Percentiles rank a stretch among this genome's conserved stretches.
Evolutionary conservation across 176 grass and related monocot genomes (phyloP).

Genomic region (Chrysopogon serrulatus): DNA sequence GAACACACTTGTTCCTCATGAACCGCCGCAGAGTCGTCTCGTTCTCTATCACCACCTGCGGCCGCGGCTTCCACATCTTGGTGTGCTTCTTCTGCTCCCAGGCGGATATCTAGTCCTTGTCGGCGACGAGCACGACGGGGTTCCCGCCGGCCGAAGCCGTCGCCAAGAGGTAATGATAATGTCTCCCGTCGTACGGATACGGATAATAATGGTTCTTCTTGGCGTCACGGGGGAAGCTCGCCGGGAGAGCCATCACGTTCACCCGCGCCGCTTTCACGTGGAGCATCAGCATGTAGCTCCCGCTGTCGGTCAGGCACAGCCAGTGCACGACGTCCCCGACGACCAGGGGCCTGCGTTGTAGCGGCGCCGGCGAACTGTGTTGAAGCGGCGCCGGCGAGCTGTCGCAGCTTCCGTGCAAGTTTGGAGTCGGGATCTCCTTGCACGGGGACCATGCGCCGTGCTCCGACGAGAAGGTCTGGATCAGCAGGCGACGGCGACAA

Average conservation of each 20-base stretch:
- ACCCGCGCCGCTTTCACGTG: not conserved
- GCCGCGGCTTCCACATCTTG: not conserved
- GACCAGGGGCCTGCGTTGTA: not conserved
- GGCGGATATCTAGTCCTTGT: no score
- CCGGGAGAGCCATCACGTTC: not conserved
- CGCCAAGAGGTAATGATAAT: no score
- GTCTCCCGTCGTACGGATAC: not conserved
- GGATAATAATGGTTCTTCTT: no score
- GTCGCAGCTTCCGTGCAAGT: not conserved
- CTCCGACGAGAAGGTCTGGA: not conserved
- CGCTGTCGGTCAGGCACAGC: no score
- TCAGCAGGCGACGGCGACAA: no score
- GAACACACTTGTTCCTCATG: no score
- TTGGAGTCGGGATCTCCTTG: not conserved
- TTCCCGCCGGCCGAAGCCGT: not conserved
- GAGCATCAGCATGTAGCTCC: no score
- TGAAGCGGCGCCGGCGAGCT: not conserved
- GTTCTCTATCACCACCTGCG: not conserved
- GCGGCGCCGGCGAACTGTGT: no score
- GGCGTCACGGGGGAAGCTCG: not conserved
- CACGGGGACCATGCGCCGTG: not conserved
- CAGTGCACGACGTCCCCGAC: not conserved
- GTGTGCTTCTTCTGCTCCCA: no score
- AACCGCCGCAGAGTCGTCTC: not conserved
- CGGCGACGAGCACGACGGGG: no score